These are phyloP conservation scores for Dimargaris cristalligena DNA, from an alignment of 192 early-diverging fungal species.

Conservation along the genomic window DNA sequence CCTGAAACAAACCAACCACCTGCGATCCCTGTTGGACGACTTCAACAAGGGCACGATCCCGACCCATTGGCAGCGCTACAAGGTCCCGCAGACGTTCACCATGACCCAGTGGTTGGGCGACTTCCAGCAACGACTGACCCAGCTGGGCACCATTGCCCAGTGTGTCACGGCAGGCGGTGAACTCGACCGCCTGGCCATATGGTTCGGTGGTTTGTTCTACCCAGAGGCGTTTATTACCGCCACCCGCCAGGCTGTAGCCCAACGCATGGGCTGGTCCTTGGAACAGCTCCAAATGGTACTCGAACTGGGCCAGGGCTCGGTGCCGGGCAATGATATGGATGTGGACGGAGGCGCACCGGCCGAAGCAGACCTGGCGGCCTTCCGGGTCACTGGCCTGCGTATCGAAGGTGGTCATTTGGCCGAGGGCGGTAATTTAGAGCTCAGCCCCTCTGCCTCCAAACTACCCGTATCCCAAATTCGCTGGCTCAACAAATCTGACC, in stretches of 20 bases:
- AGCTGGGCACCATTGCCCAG: slow-evolving; percentile 33
- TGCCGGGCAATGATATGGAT: too few relatives aligned
- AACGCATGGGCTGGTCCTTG: slow-evolving; percentile 53
- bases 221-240: slow-evolving; percentile 88
- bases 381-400: slow-evolving; percentile 21
- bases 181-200: slow-evolving; percentile 31
- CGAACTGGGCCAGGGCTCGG: too few relatives aligned
- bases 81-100: slow-evolving; percentile 35
- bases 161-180: slow-evolving; percentile 6
- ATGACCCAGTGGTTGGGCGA: slow-evolving; percentile 57
- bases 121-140: slow-evolving; percentile 48
- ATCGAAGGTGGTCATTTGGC: slow-evolving; percentile 35
- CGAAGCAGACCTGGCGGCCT: slow-evolving; percentile 11
- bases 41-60: slow-evolving; percentile 58
- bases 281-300: slow-evolving; percentile 56
- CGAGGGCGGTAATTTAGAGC: slow-evolving; percentile 13
- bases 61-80: slow-evolving; percentile 48
- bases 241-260: slow-evolving; percentile 69
- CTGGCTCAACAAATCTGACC: slow-evolving; percentile 19
- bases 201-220: slow-evolving; percentile 72
- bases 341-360: too few relatives aligned
- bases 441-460: slow-evolving; percentile 19
- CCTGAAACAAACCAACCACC: slow-evolving; percentile 73
- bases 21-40: slow-evolving; percentile 49
- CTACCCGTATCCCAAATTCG: slow-evolving; percentile 18